Conservation (phyloP, 257 asterid species). For the Asclepias syriaca region DNA sequence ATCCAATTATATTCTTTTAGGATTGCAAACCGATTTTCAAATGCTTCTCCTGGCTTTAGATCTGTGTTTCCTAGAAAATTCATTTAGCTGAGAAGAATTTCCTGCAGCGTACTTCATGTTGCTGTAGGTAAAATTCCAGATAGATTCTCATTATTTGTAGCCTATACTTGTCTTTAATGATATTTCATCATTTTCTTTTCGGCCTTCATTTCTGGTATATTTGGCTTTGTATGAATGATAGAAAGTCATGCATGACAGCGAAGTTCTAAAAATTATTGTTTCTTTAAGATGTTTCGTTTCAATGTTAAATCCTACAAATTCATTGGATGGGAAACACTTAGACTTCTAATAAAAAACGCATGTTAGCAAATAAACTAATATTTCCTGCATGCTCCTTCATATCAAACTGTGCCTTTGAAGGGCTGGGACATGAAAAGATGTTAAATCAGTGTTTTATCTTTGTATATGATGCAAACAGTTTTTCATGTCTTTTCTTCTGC, state of each 20-base stretch:
- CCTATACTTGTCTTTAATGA: neutral
- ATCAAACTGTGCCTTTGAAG: neutral
- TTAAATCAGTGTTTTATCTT: neutral
- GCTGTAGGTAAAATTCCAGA: neutral
- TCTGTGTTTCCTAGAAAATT: neutral
- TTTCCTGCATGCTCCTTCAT: neutral
- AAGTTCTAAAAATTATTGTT: neutral
- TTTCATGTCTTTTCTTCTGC: neutral
- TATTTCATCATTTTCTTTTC: neutral
- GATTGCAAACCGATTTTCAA: neutral
- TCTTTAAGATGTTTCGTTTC: neutral
- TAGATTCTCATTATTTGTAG: neutral
- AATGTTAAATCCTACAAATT: neutral
- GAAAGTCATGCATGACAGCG: neutral
- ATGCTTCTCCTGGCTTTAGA: neutral
- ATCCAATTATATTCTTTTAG: neutral
- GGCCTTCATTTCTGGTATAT: neutral
- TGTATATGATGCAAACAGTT: neutral
- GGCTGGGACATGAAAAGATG: neutral
- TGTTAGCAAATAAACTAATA: neutral
- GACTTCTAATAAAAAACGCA: neutral
- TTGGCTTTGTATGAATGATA: neutral
- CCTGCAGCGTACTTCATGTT: neutral
- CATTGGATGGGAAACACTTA: neutral
- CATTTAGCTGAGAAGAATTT: neutral